Percentiles rank a stretch among this genome's conserved stretches.
Conservation (phyloP, 768 basidiomycete species). For the Pleurotus sapidus region DNA sequence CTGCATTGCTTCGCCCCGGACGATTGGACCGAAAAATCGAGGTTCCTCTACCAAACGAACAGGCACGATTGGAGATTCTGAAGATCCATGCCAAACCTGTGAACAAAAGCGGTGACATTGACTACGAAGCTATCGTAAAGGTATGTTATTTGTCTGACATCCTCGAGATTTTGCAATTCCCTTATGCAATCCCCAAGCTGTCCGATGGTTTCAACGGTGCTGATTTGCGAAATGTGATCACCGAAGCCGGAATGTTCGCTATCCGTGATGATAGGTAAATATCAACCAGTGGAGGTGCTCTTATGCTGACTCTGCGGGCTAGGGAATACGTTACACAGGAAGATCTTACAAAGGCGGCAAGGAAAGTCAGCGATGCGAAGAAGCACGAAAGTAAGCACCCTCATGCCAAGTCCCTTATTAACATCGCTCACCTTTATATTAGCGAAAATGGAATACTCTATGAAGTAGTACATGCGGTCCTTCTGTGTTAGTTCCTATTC, state of each 20-base stretch:
- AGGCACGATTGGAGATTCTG: constrained; percentile 92
- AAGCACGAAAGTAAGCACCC: constrained; percentile 88
- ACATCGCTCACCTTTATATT: constrained; percentile 7
- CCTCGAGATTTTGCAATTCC: neutral
- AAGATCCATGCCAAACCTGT: constrained; percentile 96
- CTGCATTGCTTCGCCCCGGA: constrained; percentile 93
- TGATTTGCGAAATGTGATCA: constrained; percentile 92
- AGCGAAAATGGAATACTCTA: constrained; percentile 56
- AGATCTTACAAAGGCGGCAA: constrained; percentile 92
- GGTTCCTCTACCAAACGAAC: constrained; percentile 96
- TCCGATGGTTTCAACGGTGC: constrained; percentile 96
- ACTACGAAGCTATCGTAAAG: constrained; percentile 98
- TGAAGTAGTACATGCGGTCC: neutral
- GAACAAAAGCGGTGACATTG: constrained; percentile 93
- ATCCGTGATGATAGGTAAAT: constrained; percentile 89
- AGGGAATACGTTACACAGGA: constrained; percentile 93
- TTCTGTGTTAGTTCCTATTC: neutral
- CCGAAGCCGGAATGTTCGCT: constrained; percentile 97
- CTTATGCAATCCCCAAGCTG: constrained; percentile 40
- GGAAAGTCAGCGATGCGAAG: constrained; percentile 95
- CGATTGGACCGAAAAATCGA: constrained; percentile 97
- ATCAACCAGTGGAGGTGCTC: neutral
- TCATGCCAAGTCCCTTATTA: constrained; percentile 10
- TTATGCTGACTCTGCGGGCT: neutral
- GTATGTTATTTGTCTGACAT: constrained; percentile 29